These are phyloP conservation scores for Chimonanthus praecox DNA, from an alignment of 164 flowering plant genomes.

Conservation along the genomic window DNA sequence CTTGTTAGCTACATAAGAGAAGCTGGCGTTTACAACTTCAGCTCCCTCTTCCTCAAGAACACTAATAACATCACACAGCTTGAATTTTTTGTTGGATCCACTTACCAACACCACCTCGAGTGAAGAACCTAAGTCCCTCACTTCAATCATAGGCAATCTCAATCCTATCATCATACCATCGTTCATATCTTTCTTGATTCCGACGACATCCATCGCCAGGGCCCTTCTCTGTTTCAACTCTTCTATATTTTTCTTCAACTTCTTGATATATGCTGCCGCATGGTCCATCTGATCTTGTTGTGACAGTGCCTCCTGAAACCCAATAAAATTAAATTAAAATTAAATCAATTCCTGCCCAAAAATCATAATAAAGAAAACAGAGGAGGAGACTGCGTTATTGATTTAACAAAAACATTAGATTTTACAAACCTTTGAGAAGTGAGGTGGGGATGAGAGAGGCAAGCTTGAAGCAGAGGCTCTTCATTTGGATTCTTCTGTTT, in stretches of 20 bases:
- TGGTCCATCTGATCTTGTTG: not conserved
- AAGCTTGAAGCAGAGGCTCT: constrained; percentile 38
- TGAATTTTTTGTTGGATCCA: constrained; percentile 34
- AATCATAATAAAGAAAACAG: not conserved
- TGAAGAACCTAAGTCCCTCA: constrained; percentile 35
- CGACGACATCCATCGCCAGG: constrained; percentile 6
- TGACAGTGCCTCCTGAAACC: not conserved
- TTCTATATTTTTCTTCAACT: not conserved
- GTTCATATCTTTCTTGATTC: not conserved
- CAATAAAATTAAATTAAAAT: not conserved
- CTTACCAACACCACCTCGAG: constrained; percentile 40
- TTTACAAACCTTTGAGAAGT: constrained; percentile 23
- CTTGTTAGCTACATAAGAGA: constrained; percentile 28
- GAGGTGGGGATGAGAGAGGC: constrained; percentile 35
- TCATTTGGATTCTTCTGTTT: constrained; percentile 46
- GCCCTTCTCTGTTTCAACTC: constrained; percentile 23
- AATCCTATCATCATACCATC: constrained; percentile 2
- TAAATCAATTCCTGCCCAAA: not conserved
- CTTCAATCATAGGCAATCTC: constrained; percentile 35
- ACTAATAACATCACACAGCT: constrained; percentile 34
- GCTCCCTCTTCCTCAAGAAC: constrained; percentile 50
- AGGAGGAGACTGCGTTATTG: not conserved
- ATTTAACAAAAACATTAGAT: too few relatives aligned
- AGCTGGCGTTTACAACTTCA: constrained; percentile 38
- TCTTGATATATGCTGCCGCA: not conserved